A percentile compares a stretch with the other conserved stretches of the same genome.
Conservation (phyloP, 2,329 filamentous ascomycete species). For the Thelonectria blattea region DNA sequence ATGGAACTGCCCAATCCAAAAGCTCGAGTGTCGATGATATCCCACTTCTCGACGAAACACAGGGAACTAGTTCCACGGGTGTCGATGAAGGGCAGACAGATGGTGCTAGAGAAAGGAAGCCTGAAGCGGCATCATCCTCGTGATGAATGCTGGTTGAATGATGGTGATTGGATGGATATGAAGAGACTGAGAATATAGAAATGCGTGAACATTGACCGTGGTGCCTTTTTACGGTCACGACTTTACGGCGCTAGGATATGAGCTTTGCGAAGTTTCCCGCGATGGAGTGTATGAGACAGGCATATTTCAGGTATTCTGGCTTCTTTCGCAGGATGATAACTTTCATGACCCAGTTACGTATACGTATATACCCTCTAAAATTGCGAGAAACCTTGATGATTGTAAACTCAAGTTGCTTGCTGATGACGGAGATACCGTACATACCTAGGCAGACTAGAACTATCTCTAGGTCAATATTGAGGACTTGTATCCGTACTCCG, state of each 20-base stretch:
- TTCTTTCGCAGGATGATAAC: background rate
- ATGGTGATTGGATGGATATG: background rate
- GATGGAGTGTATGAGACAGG: constrained; percentile 1
- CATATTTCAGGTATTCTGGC: background rate
- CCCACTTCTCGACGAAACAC: constrained; percentile 59
- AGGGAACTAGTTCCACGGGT: constrained; percentile 45
- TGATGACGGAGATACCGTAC: too few relatives aligned
- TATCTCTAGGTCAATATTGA: too few relatives aligned
- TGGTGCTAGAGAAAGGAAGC: constrained; percentile 55
- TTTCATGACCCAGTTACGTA: background rate
- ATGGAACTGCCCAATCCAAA: constrained; percentile 24
- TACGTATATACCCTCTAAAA: background rate
- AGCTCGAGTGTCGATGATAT: constrained; percentile 58
- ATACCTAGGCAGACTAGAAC: too few relatives aligned
- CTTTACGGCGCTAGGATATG: constrained; percentile 1
- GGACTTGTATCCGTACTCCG: too few relatives aligned
- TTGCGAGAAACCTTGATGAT: background rate
- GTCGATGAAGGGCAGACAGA: constrained; percentile 54
- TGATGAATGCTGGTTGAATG: background rate
- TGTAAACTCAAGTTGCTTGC: too few relatives aligned
- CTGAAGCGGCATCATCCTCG: constrained; percentile 26
- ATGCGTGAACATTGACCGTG: background rate
- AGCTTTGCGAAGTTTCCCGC: background rate
- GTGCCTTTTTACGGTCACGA: background rate
- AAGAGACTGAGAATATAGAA: background rate